Evolutionary conservation across 2,329 filamentous ascomycete genomes (phyloP).

Genomic region (Talaromyces sp.): DNA sequence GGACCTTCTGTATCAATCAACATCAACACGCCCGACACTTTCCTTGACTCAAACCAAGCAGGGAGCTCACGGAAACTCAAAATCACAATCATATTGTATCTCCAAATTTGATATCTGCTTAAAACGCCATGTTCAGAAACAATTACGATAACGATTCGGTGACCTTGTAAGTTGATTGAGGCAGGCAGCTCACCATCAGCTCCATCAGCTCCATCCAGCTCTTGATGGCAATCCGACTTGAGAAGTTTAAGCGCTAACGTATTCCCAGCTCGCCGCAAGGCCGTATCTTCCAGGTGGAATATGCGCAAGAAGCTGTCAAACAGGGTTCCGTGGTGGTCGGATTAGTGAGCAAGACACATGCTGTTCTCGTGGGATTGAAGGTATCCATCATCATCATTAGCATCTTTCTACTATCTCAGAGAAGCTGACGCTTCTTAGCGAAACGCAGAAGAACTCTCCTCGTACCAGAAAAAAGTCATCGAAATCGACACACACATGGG

Average conservation of each 20-base stretch:
- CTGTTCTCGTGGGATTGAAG: slow-evolving; percentile 94
- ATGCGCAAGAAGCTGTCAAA: slow-evolving; percentile 97
- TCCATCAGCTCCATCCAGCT: slow-evolving; percentile 4
- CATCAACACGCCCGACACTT: neutral
- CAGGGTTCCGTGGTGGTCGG: slow-evolving; percentile 98
- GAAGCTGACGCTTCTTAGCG: slow-evolving; percentile 59
- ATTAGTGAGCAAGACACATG: slow-evolving; percentile 96
- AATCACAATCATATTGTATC: neutral
- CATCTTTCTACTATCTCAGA: slow-evolving; percentile 8
- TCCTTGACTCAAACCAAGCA: neutral
- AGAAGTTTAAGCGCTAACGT: neutral
- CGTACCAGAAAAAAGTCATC: slow-evolving; percentile 99
- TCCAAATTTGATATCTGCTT: neutral
- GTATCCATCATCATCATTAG: slow-evolving; percentile 49
- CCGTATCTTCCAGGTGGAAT: slow-evolving; percentile 99
- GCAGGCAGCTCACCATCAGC: slow-evolving; percentile 1
- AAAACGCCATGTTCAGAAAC: slow-evolving; percentile 86
- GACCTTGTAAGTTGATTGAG: slow-evolving; percentile 73
- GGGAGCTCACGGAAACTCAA: neutral
- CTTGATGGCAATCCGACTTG: neutral
- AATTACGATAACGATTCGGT: slow-evolving; percentile 99
- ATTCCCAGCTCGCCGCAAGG: slow-evolving; percentile 85
- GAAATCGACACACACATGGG: slow-evolving; percentile 93
- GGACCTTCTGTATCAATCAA: slow-evolving; percentile 3
- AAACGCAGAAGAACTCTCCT: slow-evolving; percentile 98